These are phyloP conservation scores for Nevesoporus exiguus DNA, from an alignment of 768 basidiomycete species.

Conservation along the genomic window DNA sequence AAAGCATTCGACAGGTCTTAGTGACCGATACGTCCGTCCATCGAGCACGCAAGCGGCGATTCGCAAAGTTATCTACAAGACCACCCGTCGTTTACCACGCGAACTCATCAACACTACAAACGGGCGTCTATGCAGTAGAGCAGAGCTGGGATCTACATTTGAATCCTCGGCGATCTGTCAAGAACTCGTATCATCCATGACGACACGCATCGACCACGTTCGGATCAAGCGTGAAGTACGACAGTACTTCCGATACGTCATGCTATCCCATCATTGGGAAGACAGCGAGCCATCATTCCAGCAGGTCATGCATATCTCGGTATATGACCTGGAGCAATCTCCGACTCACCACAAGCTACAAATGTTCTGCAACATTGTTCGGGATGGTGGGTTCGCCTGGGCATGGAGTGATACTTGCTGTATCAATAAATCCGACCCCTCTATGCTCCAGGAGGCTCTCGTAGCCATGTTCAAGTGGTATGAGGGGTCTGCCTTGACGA, in stretches of 20 bases:
- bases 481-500: neutral
- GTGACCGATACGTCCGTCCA: neutral
- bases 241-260: neutral
- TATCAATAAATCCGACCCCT: neutral
- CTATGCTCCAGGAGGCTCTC: neutral
- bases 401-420: no score
- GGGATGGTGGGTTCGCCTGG: neutral
- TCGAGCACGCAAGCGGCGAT: neutral
- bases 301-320: neutral
- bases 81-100: neutral
- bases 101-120: neutral
- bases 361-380: neutral
- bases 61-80: neutral
- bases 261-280: constrained; percentile 5
- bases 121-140: neutral
- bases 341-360: neutral
- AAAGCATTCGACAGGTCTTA: neutral
- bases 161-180: neutral
- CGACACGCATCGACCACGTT: neutral
- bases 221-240: neutral
- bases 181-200: neutral
- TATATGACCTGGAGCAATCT: neutral
- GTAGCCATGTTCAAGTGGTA: neutral
- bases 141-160: neutral
- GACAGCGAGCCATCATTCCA: neutral